Percentiles rank a stretch among this genome's conserved stretches.
Evolutionary conservation across 306 rosid species (phyloP).

Genomic region (Malus domestica): DNA sequence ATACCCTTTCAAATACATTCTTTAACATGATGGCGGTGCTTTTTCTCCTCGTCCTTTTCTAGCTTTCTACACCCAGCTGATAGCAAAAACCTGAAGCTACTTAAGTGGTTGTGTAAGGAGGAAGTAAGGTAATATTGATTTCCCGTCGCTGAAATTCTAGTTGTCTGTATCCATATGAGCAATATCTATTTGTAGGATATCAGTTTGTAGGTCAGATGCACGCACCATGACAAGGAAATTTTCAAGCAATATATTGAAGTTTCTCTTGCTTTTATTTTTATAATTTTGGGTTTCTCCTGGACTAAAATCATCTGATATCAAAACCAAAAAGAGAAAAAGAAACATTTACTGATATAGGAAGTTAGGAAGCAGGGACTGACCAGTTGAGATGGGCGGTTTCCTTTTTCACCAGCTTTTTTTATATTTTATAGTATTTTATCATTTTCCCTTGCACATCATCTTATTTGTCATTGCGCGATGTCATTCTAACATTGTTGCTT

Average conservation of each 20-base stretch:
- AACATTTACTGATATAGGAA: neutral
- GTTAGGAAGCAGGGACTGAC: neutral
- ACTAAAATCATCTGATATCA: neutral
- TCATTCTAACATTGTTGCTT: neutral
- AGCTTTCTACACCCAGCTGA: conserved; percentile 97
- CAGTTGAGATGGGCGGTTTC: neutral
- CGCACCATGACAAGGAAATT: neutral
- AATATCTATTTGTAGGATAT: neutral
- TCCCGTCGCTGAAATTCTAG: conserved; percentile 3
- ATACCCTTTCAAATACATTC: neutral
- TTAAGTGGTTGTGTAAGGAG: conserved; percentile 84
- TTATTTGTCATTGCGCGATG: neutral
- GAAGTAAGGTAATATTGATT: conserved; percentile 64
- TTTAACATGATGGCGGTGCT: conserved; percentile 5
- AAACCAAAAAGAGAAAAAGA: neutral
- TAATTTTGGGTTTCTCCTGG: neutral
- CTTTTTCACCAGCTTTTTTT: neutral
- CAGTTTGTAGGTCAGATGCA: neutral
- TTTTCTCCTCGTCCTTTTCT: conserved; percentile 6
- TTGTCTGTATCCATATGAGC: neutral
- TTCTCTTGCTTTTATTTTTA: neutral
- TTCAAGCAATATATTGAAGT: neutral
- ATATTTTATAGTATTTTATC: neutral
- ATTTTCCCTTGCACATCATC: neutral
- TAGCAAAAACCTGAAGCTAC: conserved; percentile 71